Percentiles rank a stretch among this genome's conserved stretches.
Evolutionary conservation across 83 land plant genomes (phyloP).

Genomic region (Picea abies): DNA sequence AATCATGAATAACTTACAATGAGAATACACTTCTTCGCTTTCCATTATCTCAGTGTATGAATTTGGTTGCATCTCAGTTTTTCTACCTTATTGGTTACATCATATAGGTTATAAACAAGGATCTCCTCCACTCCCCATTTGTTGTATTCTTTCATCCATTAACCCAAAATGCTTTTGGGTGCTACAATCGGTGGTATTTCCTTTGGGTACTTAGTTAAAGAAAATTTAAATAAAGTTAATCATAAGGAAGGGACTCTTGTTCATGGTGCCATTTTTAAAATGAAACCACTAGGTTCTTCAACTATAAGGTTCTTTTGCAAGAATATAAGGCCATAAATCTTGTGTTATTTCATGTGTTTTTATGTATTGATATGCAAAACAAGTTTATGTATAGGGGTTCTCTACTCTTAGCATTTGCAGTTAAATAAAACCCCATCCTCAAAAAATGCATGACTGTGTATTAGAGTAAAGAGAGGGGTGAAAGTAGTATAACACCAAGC

Average conservation of each 20-base stretch:
- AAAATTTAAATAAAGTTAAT: constrained; percentile 78
- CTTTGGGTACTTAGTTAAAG: constrained; percentile 53
- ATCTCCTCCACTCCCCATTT: constrained; percentile 75
- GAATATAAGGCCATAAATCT: constrained; percentile 75
- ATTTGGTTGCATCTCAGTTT: constrained; percentile 37
- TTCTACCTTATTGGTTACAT: constrained; percentile 35
- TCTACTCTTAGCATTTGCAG: constrained; percentile 10
- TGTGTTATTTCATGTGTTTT: constrained; percentile 69
- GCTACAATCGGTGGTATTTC: constrained; percentile 65
- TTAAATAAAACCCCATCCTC: background rate
- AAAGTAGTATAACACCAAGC: no score
- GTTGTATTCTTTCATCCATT: constrained; percentile 72
- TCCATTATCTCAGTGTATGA: constrained; percentile 52
- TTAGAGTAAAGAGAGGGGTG: no score
- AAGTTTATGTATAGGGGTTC: constrained; percentile 24
- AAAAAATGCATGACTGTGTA: no score
- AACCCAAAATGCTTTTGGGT: constrained; percentile 65
- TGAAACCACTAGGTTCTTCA: constrained; percentile 5
- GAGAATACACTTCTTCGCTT: constrained; percentile 38
- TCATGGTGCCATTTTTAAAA: constrained; percentile 83
- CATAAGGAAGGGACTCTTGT: constrained; percentile 79
- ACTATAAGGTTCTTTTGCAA: constrained; percentile 52
- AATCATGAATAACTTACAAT: no score
- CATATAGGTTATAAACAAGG: constrained; percentile 46
- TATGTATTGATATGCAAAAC: constrained; percentile 54